Evolutionary conservation across 208 protist species (phyloP).

Genomic region (Leishmania braziliensis): DNA sequence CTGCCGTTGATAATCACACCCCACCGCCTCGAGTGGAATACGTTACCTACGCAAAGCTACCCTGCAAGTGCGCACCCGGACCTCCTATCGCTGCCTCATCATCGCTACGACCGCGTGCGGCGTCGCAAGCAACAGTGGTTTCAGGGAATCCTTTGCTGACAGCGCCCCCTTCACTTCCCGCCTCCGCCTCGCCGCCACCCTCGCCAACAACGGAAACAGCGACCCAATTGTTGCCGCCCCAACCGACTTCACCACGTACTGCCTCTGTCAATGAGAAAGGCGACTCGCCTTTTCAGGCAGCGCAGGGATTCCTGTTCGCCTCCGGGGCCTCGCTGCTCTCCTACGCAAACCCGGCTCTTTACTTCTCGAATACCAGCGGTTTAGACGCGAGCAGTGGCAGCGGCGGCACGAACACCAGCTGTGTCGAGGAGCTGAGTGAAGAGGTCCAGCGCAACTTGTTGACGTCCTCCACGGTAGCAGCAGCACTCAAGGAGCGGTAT

Average conservation of each 20-base stretch:
- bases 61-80: constrained; percentile 21
- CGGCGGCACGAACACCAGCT: not conserved
- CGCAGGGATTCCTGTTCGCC: constrained; percentile 24
- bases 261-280: not conserved
- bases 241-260: not conserved
- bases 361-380: constrained; percentile 16
- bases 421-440: constrained; percentile 12
- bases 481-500: constrained; percentile 25
- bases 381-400: not conserved
- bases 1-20: not conserved
- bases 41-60: constrained; percentile 15
- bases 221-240: no score
- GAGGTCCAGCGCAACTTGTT: constrained; percentile 23
- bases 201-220: not conserved
- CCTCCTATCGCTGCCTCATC: constrained; percentile 14
- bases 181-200: not conserved
- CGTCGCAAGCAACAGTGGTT: not conserved
- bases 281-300: constrained; percentile 17
- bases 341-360: constrained; percentile 20
- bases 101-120: not conserved
- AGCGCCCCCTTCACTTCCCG: not conserved
- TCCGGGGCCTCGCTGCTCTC: constrained; percentile 25
- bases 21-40: not conserved
- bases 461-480: constrained; percentile 2
- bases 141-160: not conserved